Percentiles rank a stretch among this genome's conserved stretches.
phyloP scores from a whole-genome alignment of 192 early-diverging fungal genomes.

The Diversispora epigaea region DNA sequence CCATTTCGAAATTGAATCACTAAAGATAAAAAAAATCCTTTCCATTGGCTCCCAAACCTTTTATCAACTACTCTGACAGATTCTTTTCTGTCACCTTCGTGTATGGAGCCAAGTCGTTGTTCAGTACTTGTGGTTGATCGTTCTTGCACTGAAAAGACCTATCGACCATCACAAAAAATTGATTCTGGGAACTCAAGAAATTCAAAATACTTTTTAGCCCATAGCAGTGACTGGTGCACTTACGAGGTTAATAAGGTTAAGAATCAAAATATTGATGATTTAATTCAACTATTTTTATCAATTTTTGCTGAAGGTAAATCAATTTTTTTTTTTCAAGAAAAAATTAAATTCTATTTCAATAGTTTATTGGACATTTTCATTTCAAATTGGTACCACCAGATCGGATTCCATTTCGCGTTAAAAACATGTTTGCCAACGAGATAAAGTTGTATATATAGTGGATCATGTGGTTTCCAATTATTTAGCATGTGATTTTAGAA shows the following conservation, averaged over 20 bases:
- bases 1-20: not conserved
- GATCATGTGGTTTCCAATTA: too few relatives aligned
- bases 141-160: constrained; percentile 19
- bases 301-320: constrained; percentile 24
- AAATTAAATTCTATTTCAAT: not conserved
- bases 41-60: constrained; percentile 28
- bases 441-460: too few relatives aligned
- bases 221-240: constrained; percentile 12
- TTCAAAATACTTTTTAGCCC: not conserved
- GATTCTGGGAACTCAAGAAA: not conserved
- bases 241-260: not conserved
- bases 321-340: not conserved
- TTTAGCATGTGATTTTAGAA: too few relatives aligned
- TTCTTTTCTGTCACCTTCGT: constrained; percentile 23
- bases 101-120: constrained; percentile 30
- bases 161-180: not conserved
- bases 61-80: constrained; percentile 21
- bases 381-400: not conserved
- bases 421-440: too few relatives aligned
- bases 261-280: constrained; percentile 13
- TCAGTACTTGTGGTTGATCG: constrained; percentile 29
- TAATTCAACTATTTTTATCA: constrained; percentile 11
- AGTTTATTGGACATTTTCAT: not conserved
- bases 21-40: not conserved
- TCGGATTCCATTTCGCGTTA: too few relatives aligned